Evolutionary conservation across 768 basidiomycete species (phyloP), one percentile per base, ranked within the genome.

Genomic region (Agrocybe pediades): DNA sequence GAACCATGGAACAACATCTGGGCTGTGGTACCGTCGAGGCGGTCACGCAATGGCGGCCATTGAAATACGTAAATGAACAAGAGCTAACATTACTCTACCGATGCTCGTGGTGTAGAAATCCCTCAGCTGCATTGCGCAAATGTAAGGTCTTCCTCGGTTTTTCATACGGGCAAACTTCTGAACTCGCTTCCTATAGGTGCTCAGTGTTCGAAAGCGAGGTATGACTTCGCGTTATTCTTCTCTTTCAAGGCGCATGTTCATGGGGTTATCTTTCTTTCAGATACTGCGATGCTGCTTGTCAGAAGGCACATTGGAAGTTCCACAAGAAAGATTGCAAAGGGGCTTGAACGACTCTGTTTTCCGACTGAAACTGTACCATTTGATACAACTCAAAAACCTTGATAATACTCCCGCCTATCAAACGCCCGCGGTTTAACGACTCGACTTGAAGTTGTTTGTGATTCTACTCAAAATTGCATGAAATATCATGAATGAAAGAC

Each of bases 81-180:
- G 66, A 67, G 15, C 79, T 83, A 5, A 72, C 67, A n/a, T 36
- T n/a, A 29, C 68, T 88, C 26, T 86, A 82, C 66, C 67, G 74
- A 25, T 88, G 86, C 58, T 82, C 84, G 24, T 83, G 78, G 74
- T 87, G 86, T 52, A 72, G 78, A 11, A 86, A 85, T 55, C 83
- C 84, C 8, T 85, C 62, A 7, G 59, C 55, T 26, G 54, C 23
- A 15, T 41, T 63, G 46, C 42, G 59, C 41, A 63, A 63, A 60
- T 63, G 62, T 60, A 20, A 27, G 59, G 42, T 11, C 17, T 13
- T 41, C 33, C 21, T 40, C n/a, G n/a, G n/a, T 42, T 49, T 41
- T 39, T 13, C 24, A 25, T n/a, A 26, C 29, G 26, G 21, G 29
- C 21, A 27, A 41, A 11, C 23, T 19, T 1, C 4, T 45, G 17